Evolutionary conservation across 192 early-diverging fungal genomes (phyloP), one percentile per base, ranked within the genome.

Genomic region (Jimgerdemannia flammicorona): DNA sequence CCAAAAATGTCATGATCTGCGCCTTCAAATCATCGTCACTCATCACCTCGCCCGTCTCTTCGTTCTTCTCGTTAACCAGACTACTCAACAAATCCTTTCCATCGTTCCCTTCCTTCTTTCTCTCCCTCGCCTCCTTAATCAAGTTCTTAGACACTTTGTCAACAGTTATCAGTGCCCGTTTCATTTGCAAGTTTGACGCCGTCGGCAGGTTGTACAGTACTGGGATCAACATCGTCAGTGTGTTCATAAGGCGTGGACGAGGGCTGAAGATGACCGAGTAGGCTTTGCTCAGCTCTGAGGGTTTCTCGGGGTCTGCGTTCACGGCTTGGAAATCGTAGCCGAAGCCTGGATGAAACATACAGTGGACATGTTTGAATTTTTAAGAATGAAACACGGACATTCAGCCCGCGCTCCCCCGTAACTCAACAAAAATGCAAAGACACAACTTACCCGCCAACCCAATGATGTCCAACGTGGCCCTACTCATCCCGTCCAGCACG

Each of bases 1-100:
- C 85, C 42, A 90, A 73, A 70, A 90, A 88, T 3, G 86, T 90
- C 75, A 90, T 66, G 69, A 86, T 84, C 65, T 90, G 89, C 66
- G 86, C 77, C 70, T 86, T 74, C 43, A 90, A 75, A 72, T 88
- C 85, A 11, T 64, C 39, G 9, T 81, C 82, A 20, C 75, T 78
- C 71, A 90, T 74, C 3, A 72, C 78, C 66, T 84, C 71, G 3
- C 81, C 78, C 0, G 78, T 74, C 3, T 75, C 76, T n/a, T 83
- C 81, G 44, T 87, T 80, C 49, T 84, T 83, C 44, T 78, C 78
- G 4, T 74, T 78, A 11, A 87, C 75, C 73, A 87, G 73, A 8
- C 84, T 70, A 43, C 78, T 79, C 67, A 89, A 75, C 66, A 89
- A 65, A 76, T 89, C 84, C 40, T 78, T 84, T 7, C 71, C 65